A percentile compares a stretch with the other conserved stretches of the same genome.
Evolutionary conservation across 306 rosid species (phyloP).

Genomic region (Corylus heterophylla): DNA sequence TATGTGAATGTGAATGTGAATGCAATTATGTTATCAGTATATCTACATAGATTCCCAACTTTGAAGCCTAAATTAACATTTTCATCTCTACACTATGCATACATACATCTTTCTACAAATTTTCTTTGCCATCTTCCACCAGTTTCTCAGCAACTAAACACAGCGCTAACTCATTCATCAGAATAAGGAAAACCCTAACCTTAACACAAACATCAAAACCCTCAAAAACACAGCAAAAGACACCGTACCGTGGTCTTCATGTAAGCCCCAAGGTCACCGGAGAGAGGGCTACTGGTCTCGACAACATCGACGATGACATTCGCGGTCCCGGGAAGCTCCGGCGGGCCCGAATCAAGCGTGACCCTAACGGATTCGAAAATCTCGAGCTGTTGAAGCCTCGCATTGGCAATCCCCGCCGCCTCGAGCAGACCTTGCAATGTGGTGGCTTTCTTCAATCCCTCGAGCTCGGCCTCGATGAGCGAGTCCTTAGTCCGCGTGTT

Average conservation of each 20-base stretch:
- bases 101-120: neutral
- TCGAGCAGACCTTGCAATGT: constrained; percentile 79
- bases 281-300: constrained; percentile 50
- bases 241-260: constrained; percentile 73
- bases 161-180: neutral
- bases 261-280: constrained; percentile 72
- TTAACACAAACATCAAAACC: neutral
- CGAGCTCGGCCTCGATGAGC: constrained; percentile 79
- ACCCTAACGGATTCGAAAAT: constrained; percentile 71
- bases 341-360: constrained; percentile 82
- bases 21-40: neutral
- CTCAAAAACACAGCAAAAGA: constrained; percentile 5
- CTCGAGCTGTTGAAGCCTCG: constrained; percentile 66
- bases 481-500: constrained; percentile 79
- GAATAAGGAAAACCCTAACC: neutral
- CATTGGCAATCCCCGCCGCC: constrained; percentile 60
- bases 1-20: neutral
- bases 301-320: constrained; percentile 72
- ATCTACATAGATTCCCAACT: neutral
- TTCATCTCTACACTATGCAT: neutral
- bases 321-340: constrained; percentile 76
- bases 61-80: constrained; percentile 2
- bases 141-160: constrained; percentile 29
- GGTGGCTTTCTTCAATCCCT: constrained; percentile 52
- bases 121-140: constrained; percentile 1